Evolutionary conservation across 2,329 filamentous ascomycete genomes (phyloP).

Genomic region (Calonectria pseudoreteaudii): DNA sequence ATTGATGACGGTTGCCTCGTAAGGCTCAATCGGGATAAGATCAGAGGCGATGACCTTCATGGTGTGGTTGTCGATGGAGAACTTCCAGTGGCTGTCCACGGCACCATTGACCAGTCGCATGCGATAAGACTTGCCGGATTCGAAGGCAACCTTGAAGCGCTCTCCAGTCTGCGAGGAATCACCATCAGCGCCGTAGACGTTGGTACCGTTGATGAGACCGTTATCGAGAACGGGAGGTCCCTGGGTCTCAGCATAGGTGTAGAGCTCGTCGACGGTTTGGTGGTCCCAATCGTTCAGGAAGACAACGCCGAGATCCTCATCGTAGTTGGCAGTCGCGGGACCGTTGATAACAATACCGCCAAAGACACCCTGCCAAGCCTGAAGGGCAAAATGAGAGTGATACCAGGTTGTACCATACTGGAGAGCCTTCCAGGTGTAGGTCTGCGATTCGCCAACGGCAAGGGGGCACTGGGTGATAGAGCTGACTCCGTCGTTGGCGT

Average conservation of each 20-base stretch:
- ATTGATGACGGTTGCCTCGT: constrained; percentile 53
- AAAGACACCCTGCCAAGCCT: constrained; percentile 66
- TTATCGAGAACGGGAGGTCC: constrained; percentile 56
- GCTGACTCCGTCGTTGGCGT: constrained; percentile 67
- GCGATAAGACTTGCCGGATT: constrained; percentile 57
- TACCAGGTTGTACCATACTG: constrained; percentile 70
- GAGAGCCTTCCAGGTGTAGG: constrained; percentile 68
- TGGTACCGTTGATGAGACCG: constrained; percentile 59
- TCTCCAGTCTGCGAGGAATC: constrained; percentile 43
- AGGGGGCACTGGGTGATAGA: constrained; percentile 63
- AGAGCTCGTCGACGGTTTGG: constrained; percentile 53
- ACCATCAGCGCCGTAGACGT: constrained; percentile 49
- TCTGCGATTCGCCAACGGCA: constrained; percentile 62
- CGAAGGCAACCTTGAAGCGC: constrained; percentile 53
- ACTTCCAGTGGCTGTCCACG: constrained; percentile 57
- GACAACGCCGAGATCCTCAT: constrained; percentile 71
- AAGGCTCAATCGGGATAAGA: constrained; percentile 68
- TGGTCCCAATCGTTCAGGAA: constrained; percentile 71
- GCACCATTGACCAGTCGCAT: constrained; percentile 62
- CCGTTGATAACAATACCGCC: constrained; percentile 73
- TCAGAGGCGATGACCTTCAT: constrained; percentile 69
- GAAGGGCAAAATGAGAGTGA: constrained; percentile 68
- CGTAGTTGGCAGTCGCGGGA: constrained; percentile 68
- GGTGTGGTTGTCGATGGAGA: constrained; percentile 67
- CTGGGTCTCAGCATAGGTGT: constrained; percentile 39